Evolutionary conservation across 208 protist genomes (phyloP).

Genomic region (Leishmania amazonensis): DNA sequence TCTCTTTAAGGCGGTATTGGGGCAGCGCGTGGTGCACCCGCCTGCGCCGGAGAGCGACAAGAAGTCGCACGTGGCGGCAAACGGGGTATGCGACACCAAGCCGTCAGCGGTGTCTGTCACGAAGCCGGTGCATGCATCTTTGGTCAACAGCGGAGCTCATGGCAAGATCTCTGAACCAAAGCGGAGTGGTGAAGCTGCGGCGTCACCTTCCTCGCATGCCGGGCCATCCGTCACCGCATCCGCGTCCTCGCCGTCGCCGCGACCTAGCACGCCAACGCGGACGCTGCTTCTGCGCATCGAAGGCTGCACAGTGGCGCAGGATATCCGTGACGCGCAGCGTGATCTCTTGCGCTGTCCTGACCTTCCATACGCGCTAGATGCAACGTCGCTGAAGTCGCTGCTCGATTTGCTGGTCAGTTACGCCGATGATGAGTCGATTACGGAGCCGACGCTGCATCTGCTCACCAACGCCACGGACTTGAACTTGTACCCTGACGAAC

Average conservation of each 20-base stretch:
- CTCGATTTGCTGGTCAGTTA: slow-evolving; percentile 42
- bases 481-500: slow-evolving; percentile 39
- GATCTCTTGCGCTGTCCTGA: slow-evolving; percentile 54
- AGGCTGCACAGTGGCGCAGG: slow-evolving; percentile 80
- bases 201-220: not conserved
- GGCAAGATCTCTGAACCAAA: not conserved
- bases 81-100: not conserved
- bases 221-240: not conserved
- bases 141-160: not conserved
- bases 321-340: slow-evolving; percentile 73
- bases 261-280: slow-evolving; percentile 36
- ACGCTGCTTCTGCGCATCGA: slow-evolving; percentile 77
- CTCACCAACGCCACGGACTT: slow-evolving; percentile 61
- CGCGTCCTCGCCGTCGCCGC: not conserved
- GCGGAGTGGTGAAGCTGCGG: not conserved
- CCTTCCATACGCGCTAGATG: slow-evolving; percentile 57
- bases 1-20: slow-evolving; percentile 71
- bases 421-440: slow-evolving; percentile 33
- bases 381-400: slow-evolving; percentile 46
- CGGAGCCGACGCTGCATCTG: slow-evolving; percentile 44
- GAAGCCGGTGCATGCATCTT: not conserved
- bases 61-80: not conserved
- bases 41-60: not conserved
- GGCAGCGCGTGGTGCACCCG: slow-evolving; percentile 81
- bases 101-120: not conserved